phyloP scores from a whole-genome alignment of 306 rosid genomes.

The Geum urbanum region DNA sequence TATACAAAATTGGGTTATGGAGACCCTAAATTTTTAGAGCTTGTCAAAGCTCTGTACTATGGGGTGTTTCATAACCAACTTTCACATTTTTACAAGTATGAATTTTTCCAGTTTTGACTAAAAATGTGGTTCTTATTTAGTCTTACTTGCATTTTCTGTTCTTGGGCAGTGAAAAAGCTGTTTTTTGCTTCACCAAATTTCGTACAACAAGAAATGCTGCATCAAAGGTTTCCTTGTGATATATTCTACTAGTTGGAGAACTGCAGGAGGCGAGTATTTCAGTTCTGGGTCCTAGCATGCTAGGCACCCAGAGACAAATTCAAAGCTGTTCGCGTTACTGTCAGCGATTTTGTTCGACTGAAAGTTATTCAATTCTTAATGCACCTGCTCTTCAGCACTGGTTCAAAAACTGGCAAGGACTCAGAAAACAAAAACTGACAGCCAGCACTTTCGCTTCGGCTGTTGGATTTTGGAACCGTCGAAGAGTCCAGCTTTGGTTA shows the following conservation, averaged over 20 bases:
- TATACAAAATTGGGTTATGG: too few species aligned
- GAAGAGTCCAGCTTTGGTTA: slow-evolving; percentile 69
- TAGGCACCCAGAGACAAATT: slow-evolving; percentile 13
- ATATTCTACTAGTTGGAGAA: slow-evolving; percentile 12
- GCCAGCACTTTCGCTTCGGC: slow-evolving; percentile 84
- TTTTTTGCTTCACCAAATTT: too few species aligned
- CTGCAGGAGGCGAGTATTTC: slow-evolving; percentile 18
- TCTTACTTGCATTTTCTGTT: too few species aligned
- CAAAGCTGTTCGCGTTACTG: slow-evolving; percentile 12
- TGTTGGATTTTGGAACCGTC: slow-evolving; percentile 60
- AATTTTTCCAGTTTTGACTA: too few species aligned
- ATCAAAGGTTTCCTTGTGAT: too few species aligned
- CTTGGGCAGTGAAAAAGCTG: too few species aligned
- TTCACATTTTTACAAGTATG: too few species aligned
- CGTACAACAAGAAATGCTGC: too few species aligned
- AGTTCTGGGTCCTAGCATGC: slow-evolving; percentile 9
- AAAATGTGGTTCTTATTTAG: too few species aligned
- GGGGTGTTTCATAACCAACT: too few species aligned
- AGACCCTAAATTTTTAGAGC: too few species aligned
- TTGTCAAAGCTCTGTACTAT: too few species aligned
- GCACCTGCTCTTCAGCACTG: slow-evolving; percentile 64
- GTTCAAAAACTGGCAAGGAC: slow-evolving; percentile 80
- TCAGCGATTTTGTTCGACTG: slow-evolving; percentile 32
- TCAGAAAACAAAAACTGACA: slow-evolving; percentile 58
- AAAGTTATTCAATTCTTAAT: slow-evolving; percentile 35